phyloP scores from a whole-genome alignment of 768 basidiomycete species.

The Dioszegia crocea region DNA sequence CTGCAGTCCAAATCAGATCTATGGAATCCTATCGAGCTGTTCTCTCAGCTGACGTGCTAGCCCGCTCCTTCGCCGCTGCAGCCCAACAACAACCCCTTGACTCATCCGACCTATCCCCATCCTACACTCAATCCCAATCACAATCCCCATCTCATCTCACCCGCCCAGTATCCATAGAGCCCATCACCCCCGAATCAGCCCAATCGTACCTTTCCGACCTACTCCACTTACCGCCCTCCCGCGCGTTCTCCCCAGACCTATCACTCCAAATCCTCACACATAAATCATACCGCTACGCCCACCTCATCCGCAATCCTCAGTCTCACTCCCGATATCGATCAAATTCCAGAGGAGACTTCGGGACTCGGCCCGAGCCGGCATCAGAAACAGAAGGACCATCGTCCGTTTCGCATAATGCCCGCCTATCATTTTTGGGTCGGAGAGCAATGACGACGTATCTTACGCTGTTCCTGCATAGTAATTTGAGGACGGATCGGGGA shows the following conservation, averaged over 20 bases:
- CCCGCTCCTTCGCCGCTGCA: conserved; percentile 13
- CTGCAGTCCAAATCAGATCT: too few relatives aligned
- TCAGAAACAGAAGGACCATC: conserved; percentile 8
- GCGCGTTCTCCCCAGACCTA: conserved; percentile 38
- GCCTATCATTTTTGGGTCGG: conserved; percentile 43
- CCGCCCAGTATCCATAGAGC: too few relatives aligned
- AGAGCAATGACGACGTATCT: conserved; percentile 40
- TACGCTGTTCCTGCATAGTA: conserved; percentile 39
- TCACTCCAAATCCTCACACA: conserved; percentile 47
- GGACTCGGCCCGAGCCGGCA: not conserved
- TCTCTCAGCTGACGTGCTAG: conserved; percentile 6
- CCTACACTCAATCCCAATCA: conserved; percentile 1
- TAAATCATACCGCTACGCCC: conserved; percentile 46
- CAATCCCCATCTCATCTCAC: not conserved
- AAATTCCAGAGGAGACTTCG: not conserved
- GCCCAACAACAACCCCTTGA: conserved; percentile 7
- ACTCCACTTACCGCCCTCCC: conserved; percentile 31
- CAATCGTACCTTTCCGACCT: conserved; percentile 39
- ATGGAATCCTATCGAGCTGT: too few relatives aligned
- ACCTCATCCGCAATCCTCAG: conserved; percentile 27
- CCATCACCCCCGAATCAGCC: conserved; percentile 9
- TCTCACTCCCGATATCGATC: not conserved
- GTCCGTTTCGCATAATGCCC: conserved; percentile 35
- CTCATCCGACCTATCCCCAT: not conserved
- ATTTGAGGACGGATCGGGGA: conserved; percentile 4